Conservation (phyloP, 2,329 filamentous ascomycete species). For the Cordyceps pruinosa region DNA sequence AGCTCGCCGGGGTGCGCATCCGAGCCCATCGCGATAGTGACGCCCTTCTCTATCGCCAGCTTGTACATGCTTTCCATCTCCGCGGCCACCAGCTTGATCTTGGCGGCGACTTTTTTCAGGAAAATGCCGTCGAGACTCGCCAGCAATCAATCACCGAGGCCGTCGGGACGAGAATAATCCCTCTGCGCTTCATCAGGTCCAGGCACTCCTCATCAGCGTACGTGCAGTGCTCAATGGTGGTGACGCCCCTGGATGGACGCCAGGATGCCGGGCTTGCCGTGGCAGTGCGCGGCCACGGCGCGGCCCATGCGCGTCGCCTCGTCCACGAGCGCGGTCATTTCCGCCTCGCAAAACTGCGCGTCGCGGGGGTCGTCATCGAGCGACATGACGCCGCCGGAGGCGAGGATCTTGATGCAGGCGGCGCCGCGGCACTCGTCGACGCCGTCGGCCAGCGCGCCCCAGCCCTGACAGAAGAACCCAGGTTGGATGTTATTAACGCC, state of each 20-base stretch:
- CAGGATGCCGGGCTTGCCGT: conserved; percentile 34
- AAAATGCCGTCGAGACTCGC: conserved; percentile 29
- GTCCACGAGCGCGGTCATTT: conserved; percentile 30
- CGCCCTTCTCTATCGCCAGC: conserved; percentile 29
- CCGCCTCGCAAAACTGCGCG: conserved; percentile 33
- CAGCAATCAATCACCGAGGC: conserved; percentile 29
- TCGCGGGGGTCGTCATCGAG: conserved; percentile 32
- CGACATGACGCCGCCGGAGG: conserved; percentile 32
- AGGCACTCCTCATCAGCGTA: conserved; percentile 36
- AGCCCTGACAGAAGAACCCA: conserved; percentile 23
- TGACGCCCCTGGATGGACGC: conserved; percentile 31
- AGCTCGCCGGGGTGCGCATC: conserved; percentile 30
- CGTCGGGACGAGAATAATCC: conserved; percentile 32
- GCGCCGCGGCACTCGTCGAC: conserved; percentile 30
- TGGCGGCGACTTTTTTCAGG: conserved; percentile 27
- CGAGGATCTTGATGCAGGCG: conserved; percentile 35
- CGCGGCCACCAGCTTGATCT: conserved; percentile 25
- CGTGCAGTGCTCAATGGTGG: conserved; percentile 33
- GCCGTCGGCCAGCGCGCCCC: conserved; percentile 28
- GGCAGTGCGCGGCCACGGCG: conserved; percentile 32
- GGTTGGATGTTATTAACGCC: conserved; percentile 25
- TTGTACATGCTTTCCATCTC: conserved; percentile 30
- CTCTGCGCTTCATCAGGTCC: conserved; percentile 30
- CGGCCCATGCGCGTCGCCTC: conserved; percentile 31
- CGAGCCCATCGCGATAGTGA: conserved; percentile 34